Conservation (phyloP, 306 rosid genomes). For the Citrullus colocynthis region DNA sequence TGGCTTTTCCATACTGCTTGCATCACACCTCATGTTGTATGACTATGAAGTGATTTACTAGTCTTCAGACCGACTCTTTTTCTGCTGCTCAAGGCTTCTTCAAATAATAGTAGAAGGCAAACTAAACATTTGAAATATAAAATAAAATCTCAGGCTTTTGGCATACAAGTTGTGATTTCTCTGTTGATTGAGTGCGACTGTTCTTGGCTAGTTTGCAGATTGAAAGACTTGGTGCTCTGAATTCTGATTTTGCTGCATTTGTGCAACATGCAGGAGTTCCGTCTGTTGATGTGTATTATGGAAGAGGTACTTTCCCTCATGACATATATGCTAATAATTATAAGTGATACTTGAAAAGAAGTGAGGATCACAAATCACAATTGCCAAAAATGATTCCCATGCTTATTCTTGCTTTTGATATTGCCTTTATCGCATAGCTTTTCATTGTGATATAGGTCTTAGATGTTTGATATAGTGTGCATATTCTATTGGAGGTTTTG, state of each 20-base stretch:
- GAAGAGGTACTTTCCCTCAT: constrained; percentile 45
- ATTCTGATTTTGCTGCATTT: constrained; percentile 90
- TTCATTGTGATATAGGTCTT: background rate
- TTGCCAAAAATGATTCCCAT: background rate
- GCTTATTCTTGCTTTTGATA: background rate
- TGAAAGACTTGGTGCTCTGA: constrained; percentile 56
- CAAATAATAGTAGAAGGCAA: background rate
- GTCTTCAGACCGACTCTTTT: background rate
- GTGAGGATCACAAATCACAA: background rate
- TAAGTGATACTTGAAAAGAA: background rate
- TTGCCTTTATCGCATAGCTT: background rate
- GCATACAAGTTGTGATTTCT: background rate
- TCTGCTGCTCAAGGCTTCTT: background rate
- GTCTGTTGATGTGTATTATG: constrained; percentile 73
- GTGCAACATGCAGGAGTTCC: constrained; percentile 92
- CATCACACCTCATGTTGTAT: background rate
- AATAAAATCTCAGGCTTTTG: background rate
- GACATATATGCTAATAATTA: background rate
- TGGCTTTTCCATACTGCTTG: background rate
- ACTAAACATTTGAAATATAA: background rate
- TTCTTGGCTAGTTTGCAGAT: constrained; percentile 43
- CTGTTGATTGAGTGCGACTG: constrained; percentile 7
- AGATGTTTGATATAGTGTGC: background rate
- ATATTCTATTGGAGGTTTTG: background rate
- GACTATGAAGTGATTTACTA: background rate